Percentiles rank a stretch among this genome's conserved stretches.
These are phyloP conservation scores for Teratosphaeria pseudoeucalypti DNA, from an alignment of 2,329 filamentous ascomycete genomes.

Conservation along the genomic window DNA sequence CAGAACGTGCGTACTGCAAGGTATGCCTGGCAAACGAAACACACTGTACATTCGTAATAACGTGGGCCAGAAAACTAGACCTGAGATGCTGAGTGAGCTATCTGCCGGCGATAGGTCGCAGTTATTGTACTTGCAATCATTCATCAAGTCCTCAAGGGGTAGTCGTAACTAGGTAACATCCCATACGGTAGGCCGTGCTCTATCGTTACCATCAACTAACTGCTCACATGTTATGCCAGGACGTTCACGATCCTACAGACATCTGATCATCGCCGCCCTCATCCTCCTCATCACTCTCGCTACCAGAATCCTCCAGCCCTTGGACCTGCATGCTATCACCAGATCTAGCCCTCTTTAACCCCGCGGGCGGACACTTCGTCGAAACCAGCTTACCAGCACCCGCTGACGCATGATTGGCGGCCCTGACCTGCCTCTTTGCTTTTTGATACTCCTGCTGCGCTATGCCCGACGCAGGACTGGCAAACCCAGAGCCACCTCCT, in stretches of 20 bases:
- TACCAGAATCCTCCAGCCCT: constrained; percentile 3
- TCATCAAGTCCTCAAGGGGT: not conserved
- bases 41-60: not conserved
- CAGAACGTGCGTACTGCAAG: not conserved
- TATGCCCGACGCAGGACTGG: constrained; percentile 25
- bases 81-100: not conserved
- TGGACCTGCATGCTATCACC: constrained; percentile 14
- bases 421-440: constrained; percentile 2
- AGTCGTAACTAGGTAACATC: not conserved
- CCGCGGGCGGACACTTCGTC: not conserved
- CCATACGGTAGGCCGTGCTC: too few relatives aligned
- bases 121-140: not conserved
- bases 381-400: not conserved
- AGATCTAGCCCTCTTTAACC: constrained; percentile 7
- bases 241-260: not conserved
- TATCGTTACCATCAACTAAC: not conserved
- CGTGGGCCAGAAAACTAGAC: not conserved
- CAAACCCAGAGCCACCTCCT: constrained; percentile 39
- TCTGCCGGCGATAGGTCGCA: not conserved
- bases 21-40: not conserved
- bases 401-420: not conserved
- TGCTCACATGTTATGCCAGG: not conserved
- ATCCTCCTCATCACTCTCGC: not conserved
- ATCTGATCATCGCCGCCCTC: not conserved
- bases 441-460: constrained; percentile 3